phyloP scores from a whole-genome alignment of 768 basidiomycete species.

The Lactarius akahatsu region DNA sequence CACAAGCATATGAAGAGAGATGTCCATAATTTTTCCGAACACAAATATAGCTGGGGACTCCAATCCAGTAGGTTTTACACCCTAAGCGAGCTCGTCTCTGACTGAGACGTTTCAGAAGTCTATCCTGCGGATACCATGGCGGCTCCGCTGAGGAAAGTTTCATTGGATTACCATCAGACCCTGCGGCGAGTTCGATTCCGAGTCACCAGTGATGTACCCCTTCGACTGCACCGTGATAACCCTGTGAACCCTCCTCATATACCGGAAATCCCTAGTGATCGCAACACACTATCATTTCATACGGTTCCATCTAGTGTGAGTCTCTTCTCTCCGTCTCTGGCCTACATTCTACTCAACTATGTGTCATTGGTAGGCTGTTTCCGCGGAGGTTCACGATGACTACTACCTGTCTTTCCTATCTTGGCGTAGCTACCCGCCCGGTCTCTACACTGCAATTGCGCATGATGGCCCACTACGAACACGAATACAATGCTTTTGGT shows the following conservation, averaged over 20 bases:
- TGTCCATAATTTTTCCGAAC: neutral
- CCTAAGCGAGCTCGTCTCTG: neutral
- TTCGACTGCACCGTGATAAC: neutral
- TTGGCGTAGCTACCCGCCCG: neutral
- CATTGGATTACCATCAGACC: neutral
- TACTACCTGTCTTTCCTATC: neutral
- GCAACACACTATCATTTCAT: neutral
- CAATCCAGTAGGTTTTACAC: neutral
- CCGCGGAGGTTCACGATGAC: neutral
- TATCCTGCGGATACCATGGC: slow-evolving; percentile 4
- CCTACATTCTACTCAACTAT: neutral
- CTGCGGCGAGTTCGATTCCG: neutral
- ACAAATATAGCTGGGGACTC: neutral
- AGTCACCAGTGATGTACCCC: neutral
- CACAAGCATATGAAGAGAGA: neutral
- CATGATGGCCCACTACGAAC: slow-evolving; percentile 4
- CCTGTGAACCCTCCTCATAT: neutral
- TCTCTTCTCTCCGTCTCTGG: neutral
- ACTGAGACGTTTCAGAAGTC: neutral
- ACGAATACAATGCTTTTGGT: neutral
- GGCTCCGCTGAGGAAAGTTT: slow-evolving; percentile 12
- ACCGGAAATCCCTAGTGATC: neutral
- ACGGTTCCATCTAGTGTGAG: neutral
- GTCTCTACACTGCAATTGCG: slow-evolving; percentile 9
- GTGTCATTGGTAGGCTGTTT: neutral